Conservation (phyloP, 1,284 basidiomycete genomes). For the Schizophyllum amplum region DNA sequence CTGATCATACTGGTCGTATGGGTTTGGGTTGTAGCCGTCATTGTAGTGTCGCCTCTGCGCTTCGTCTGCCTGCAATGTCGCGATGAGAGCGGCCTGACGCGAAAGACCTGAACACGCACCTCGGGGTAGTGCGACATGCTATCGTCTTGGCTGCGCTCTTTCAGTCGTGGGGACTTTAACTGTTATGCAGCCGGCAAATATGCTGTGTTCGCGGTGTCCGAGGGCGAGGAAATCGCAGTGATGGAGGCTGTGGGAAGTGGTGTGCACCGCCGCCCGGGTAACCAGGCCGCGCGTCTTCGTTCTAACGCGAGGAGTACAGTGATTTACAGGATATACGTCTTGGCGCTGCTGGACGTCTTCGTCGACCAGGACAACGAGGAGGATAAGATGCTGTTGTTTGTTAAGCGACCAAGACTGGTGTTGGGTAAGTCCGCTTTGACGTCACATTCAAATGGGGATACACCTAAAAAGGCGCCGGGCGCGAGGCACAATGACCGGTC, state of each 20-base stretch:
- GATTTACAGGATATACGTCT: background rate
- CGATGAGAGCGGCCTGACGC: background rate
- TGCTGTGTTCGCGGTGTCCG: background rate
- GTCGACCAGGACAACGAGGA: background rate
- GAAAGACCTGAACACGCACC: conserved; percentile 17
- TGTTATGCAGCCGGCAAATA: background rate
- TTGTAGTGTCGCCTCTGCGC: conserved; percentile 46
- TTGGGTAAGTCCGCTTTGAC: background rate
- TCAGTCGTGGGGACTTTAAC: background rate
- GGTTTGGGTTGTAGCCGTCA: conserved; percentile 36
- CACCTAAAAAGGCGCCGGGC: no score
- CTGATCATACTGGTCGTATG: conserved; percentile 9
- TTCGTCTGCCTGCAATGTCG: conserved; percentile 38
- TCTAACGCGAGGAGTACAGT: background rate
- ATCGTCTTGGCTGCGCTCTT: background rate
- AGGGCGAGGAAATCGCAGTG: no score
- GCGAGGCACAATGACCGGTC: no score
- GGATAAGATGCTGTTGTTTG: no score
- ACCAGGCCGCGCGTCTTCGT: background rate
- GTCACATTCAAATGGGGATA: no score
- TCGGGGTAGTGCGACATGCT: conserved; percentile 37
- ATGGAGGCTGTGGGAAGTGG: background rate
- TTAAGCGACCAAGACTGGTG: no score
- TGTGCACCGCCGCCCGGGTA: background rate
- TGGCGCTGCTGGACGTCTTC: background rate